Conservation (phyloP, 768 basidiomycete genomes). For the Mycena albidolilacea region DNA sequence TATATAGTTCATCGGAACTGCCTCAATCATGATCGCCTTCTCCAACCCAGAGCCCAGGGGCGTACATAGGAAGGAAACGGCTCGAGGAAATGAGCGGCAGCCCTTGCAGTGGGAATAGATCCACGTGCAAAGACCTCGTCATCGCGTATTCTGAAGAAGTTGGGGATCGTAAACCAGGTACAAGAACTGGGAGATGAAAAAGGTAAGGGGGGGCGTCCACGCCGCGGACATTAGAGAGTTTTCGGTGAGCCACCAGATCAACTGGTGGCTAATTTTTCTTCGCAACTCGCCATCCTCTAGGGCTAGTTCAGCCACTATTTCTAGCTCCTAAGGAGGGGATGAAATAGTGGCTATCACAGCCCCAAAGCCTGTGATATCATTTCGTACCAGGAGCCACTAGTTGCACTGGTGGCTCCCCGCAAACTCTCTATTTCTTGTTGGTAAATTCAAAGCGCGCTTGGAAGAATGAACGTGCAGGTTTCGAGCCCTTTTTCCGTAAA, state of each 20-base stretch:
- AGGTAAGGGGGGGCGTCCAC: not conserved
- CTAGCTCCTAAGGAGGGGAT: too few relatives aligned
- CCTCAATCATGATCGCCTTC: conserved; percentile 19
- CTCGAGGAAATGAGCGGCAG: not conserved
- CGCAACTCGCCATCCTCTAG: too few relatives aligned
- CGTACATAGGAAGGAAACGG: not conserved
- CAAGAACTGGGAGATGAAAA: not conserved
- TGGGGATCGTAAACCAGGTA: not conserved
- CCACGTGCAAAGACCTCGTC: not conserved
- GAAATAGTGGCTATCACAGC: too few relatives aligned
- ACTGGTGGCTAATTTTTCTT: too few relatives aligned
- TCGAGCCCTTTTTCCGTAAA: too few relatives aligned
- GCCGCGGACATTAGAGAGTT: not conserved
- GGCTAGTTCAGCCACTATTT: too few relatives aligned
- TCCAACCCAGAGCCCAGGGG: not conserved
- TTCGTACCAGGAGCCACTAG: too few relatives aligned
- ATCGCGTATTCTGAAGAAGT: not conserved
- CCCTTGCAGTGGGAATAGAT: conserved; percentile 12
- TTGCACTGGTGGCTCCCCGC: too few relatives aligned
- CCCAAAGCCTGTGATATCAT: too few relatives aligned
- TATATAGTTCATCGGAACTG: not conserved
- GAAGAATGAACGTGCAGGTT: not conserved
- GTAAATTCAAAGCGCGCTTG: not conserved
- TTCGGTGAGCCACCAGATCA: too few relatives aligned
- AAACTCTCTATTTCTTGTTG: too few relatives aligned